These are phyloP conservation scores for Thraustochytrium sp. DNA, from an alignment of 352 stramenopile genomes.

Conservation along the genomic window DNA sequence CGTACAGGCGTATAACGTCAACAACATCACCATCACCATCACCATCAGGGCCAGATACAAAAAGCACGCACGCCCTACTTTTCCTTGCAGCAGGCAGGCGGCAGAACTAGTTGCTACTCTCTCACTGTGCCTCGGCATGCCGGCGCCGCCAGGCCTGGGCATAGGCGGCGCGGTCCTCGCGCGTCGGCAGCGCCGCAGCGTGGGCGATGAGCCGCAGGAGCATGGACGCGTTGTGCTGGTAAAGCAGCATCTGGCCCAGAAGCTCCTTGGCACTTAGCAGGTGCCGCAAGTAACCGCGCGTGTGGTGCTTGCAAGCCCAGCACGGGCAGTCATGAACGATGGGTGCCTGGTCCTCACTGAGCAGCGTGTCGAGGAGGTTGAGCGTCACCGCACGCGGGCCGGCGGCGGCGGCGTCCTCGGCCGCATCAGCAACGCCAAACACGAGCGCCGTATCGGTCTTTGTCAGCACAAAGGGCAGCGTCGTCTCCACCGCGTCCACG, in stretches of 20 bases:
- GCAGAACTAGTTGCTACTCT: no score
- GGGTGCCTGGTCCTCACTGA: slow-evolving; percentile 61
- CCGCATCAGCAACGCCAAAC: not conserved
- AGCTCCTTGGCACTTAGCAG: slow-evolving; percentile 72
- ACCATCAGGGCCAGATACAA: no score
- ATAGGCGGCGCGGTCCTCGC: not conserved
- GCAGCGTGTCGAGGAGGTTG: slow-evolving; percentile 63
- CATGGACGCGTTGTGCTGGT: slow-evolving; percentile 46
- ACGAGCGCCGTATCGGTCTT: not conserved
- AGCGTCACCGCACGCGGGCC: slow-evolving; percentile 50
- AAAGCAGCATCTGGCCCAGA: slow-evolving; percentile 68
- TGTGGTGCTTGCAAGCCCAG: slow-evolving; percentile 67
- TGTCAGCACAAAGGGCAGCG: slow-evolving; percentile 3
- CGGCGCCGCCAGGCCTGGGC: not conserved
- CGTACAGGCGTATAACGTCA: no score
- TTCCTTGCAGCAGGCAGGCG: no score
- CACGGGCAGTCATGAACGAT: slow-evolving; percentile 63
- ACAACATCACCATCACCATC: no score
- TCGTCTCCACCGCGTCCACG: not conserved
- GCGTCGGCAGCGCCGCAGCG: not conserved
- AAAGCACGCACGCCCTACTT: no score
- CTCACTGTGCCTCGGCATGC: no score
- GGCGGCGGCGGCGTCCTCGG: not conserved
- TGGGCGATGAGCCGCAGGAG: not conserved
- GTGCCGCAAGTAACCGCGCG: slow-evolving; percentile 70